Percentiles rank a stretch among this genome's conserved stretches.
These are phyloP conservation scores for Phialemonium atrogriseum DNA, from an alignment of 2,329 filamentous ascomycete genomes.

Conservation along the genomic window DNA sequence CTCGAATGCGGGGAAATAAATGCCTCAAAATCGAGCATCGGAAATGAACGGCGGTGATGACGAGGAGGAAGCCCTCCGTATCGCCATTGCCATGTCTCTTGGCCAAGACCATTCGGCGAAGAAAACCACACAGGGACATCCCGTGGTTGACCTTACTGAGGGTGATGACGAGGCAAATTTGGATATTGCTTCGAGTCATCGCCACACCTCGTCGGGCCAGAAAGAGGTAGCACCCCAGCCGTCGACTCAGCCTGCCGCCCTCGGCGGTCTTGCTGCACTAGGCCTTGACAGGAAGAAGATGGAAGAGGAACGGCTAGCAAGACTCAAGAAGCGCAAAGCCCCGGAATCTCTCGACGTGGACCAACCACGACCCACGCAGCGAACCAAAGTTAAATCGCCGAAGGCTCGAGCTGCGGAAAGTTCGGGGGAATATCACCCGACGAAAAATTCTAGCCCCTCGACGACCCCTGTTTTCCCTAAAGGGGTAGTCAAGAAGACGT, in stretches of 20 bases:
- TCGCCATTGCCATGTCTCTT: constrained; percentile 53
- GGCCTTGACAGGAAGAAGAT: constrained; percentile 70
- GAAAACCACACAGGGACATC: neutral
- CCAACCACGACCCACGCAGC: too few relatives aligned
- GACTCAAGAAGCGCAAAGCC: constrained; percentile 49
- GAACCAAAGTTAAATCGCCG: too few relatives aligned
- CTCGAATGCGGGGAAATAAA: too few relatives aligned
- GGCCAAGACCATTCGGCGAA: constrained; percentile 17
- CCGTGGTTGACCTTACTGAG: constrained; percentile 14
- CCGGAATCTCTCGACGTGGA: too few relatives aligned
- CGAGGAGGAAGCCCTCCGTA: constrained; percentile 51
- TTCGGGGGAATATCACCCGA: too few relatives aligned
- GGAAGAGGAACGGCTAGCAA: constrained; percentile 74
- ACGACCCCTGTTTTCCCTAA: constrained; percentile 38
- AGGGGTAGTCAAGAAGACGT: constrained; percentile 76
- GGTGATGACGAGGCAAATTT: constrained; percentile 7
- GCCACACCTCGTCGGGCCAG: constrained; percentile 4
- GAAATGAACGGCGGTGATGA: constrained; percentile 28
- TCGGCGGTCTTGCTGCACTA: constrained; percentile 27
- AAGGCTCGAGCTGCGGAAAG: too few relatives aligned
- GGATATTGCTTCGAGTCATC: too few relatives aligned
- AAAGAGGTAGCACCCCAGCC: too few relatives aligned
- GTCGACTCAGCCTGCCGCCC: constrained; percentile 5
- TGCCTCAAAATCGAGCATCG: constrained; percentile 14
- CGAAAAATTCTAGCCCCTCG: too few relatives aligned